Evolutionary conservation across 2,329 filamentous ascomycete genomes (phyloP).

Genomic region (Colletotrichum camelliae): DNA sequence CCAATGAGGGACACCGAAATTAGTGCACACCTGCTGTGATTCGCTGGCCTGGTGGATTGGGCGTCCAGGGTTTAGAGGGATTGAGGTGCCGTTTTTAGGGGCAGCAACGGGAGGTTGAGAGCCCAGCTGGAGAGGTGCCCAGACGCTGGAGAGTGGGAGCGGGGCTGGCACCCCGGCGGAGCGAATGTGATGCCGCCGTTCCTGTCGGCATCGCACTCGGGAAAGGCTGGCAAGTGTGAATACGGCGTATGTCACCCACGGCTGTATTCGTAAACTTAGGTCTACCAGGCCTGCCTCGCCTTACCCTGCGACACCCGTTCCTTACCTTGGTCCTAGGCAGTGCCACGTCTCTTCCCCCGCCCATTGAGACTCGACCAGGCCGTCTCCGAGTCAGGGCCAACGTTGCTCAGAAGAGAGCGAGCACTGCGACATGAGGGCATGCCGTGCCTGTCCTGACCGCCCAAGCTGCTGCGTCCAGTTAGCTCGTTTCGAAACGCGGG

Average conservation of each 20-base stretch:
- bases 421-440: background rate
- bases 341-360: constrained; percentile 5
- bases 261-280: background rate
- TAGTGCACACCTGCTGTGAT: constrained; percentile 17
- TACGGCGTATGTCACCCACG: background rate
- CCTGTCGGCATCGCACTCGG: constrained; percentile 16
- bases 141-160: no score
- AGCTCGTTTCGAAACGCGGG: constrained; percentile 11
- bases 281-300: background rate
- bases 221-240: background rate
- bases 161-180: background rate
- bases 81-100: background rate
- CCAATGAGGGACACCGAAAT: constrained; percentile 12
- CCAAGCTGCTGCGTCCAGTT: background rate
- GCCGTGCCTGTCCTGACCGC: background rate
- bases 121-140: background rate
- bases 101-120: background rate
- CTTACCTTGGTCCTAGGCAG: background rate
- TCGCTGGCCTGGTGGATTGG: background rate
- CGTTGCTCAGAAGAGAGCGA: background rate
- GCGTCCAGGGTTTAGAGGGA: background rate
- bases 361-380: background rate
- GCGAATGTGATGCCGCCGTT: background rate
- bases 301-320: background rate
- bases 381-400: constrained; percentile 1